Evolutionary conservation across 441 rosid genomes (phyloP).

Genomic region (Gossypium schwendimanii): DNA sequence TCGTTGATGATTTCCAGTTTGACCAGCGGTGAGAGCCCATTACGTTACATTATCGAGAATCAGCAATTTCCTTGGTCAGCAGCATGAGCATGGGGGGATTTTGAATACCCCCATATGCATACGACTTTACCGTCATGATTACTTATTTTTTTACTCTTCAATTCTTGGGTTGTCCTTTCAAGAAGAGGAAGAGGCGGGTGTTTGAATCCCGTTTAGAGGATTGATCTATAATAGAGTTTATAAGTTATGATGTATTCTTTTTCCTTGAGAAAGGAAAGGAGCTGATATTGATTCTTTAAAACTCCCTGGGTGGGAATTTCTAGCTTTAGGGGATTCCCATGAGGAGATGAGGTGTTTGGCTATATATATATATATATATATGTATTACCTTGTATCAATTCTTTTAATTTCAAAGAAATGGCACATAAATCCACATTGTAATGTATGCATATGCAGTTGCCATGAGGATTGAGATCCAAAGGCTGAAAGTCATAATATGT

Average conservation of each 20-base stretch:
- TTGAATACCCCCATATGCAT: slow-evolving; percentile 7
- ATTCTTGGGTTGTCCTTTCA: not conserved
- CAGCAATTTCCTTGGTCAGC: not conserved
- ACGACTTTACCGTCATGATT: not conserved
- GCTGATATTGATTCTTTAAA: slow-evolving; percentile 17
- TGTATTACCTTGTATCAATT: slow-evolving; percentile 22
- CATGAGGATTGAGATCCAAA: not conserved
- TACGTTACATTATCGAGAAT: not conserved
- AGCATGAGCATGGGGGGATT: slow-evolving; percentile 7
- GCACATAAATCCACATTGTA: not conserved
- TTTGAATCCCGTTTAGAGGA: not conserved
- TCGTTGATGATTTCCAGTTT: slow-evolving; percentile 5
- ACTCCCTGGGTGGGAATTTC: not conserved
- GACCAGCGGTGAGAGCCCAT: not conserved
- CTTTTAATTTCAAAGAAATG: slow-evolving; percentile 18
- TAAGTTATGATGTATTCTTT: not conserved
- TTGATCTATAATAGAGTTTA: slow-evolving; percentile 20
- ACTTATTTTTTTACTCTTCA: not conserved
- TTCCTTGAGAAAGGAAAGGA: slow-evolving; percentile 3
- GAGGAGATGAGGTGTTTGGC: slow-evolving; percentile 6
- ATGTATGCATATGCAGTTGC: not conserved
- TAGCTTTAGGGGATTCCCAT: not conserved
- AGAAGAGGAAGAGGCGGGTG: not conserved
- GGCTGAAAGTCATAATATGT: not conserved
- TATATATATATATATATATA: too few relatives aligned